These are phyloP conservation scores for Metschnikowia picachoensis DNA, from an alignment of 805 yeast species.

Conservation along the genomic window DNA sequence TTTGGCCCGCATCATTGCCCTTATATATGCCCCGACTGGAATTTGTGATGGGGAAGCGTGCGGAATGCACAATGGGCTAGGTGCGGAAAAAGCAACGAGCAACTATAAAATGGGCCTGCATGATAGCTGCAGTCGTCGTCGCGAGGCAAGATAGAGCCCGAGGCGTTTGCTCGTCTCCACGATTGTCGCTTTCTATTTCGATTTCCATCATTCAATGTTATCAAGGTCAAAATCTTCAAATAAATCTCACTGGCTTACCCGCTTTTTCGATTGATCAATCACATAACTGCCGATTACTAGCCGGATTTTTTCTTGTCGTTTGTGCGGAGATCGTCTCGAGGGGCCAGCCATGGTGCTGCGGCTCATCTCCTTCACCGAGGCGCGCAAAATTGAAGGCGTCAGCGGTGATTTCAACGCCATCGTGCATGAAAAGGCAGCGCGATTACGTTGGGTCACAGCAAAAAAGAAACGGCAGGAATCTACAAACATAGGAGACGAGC, in stretches of 20 bases:
- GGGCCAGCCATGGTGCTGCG: no score
- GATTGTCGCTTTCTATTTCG: no score
- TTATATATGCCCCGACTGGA: slow-evolving; percentile 8
- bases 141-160: neutral
- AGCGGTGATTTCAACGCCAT: slow-evolving; percentile 3
- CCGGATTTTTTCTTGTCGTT: no score
- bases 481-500: neutral
- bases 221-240: no score
- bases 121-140: neutral
- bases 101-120: neutral
- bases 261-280: no score
- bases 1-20: neutral
- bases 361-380: no score
- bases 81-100: slow-evolving; percentile 9
- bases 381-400: no score
- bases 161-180: no score
- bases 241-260: no score
- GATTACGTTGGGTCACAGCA: slow-evolving; percentile 6
- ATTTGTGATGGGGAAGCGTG: slow-evolving; percentile 3
- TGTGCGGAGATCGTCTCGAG: no score
- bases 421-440: slow-evolving; percentile 4
- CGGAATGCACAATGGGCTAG: slow-evolving; percentile 9
- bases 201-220: no score
- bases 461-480: slow-evolving; percentile 3
- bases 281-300: no score